Conservation (phyloP, 305 asterid species). For the Rubia tinctorum region DNA sequence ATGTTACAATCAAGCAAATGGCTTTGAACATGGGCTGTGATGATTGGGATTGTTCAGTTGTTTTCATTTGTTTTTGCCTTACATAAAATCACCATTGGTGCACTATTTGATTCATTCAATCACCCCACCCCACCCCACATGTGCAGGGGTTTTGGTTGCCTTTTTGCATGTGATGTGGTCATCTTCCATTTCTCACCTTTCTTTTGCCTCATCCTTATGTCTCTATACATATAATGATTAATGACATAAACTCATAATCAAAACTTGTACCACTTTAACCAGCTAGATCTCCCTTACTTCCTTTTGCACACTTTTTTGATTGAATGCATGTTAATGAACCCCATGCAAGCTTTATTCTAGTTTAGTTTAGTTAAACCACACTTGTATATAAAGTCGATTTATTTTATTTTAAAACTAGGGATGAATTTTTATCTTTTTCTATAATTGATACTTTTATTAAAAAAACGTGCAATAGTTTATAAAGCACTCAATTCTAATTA, state of each 20-base stretch:
- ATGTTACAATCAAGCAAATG: conserved; percentile 27
- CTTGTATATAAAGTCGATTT: no score
- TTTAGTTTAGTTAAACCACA: no score
- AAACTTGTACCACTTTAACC: background rate
- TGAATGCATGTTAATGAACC: background rate
- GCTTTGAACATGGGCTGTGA: conserved; percentile 31
- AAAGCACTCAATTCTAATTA: no score
- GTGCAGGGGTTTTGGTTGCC: conserved; percentile 22
- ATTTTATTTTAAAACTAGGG: no score
- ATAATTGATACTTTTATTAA: no score
- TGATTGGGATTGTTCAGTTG: conserved; percentile 39
- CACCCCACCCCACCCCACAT: conserved; percentile 16
- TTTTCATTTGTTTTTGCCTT: conserved; percentile 24
- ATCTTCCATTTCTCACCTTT: background rate
- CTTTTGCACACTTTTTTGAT: conserved; percentile 7
- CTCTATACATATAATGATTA: background rate
- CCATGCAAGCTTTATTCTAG: background rate
- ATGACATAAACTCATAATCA: background rate
- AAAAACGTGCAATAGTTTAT: no score
- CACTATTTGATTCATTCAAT: conserved; percentile 13
- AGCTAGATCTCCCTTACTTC: background rate
- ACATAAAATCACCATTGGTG: conserved; percentile 17
- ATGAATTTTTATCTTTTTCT: no score
- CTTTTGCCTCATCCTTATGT: conserved; percentile 16
- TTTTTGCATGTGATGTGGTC: conserved; percentile 43